Base-by-base conservation (phyloP, 495 filamentous ascomycete species). In the Aspergillus coremiiformis region DNA sequence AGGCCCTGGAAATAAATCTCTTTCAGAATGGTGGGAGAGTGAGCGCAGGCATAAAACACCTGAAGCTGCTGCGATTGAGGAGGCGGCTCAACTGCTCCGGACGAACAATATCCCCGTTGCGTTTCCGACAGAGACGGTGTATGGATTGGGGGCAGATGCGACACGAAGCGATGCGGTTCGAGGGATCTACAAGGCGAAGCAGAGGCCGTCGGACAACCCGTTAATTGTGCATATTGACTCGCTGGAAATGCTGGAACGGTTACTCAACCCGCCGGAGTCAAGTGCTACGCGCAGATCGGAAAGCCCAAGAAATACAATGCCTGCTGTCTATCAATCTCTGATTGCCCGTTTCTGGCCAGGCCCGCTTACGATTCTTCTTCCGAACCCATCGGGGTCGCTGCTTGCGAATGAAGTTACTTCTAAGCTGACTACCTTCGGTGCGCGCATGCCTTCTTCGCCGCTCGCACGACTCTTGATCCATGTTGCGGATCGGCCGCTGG, bases 71-170 rank as follows among this genome's bases (percentile, higher is more conserved):
- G 69, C 65, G 14, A 68, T 76, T 33, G 63, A 65, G 43, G 70
- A 72, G 55, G 87, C 87, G 5, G 86, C 84, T 11, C 45, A 72
- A 10, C 71, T 78, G 52, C 75, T 95, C 29, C 80, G 69, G 24
- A 74, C 72, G 24, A 80, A 79, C 52, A 75, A 86, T 64, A 72
- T 79, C 22, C 90, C 91, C 15, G 87, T 99, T 37, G 94, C 89
- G 8, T 99, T 99, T 64, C 94, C 93, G 5, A 99, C 94, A 0
- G 93, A 99, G 70, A 99, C 93, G 5, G 93, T 99, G 9, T 99
- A 99, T 67, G 93, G 93, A 2, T 77, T 99, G 12, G 93, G 90
- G 44, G 93, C 92, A 17, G 93, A 97, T 73, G 94, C 93, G 5
- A 96, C 90, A 24, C 79, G 86, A 61, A 84, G 78, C 55, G 73